Base-by-base conservation (phyloP, 768 basidiomycete genomes). In the Leccinum incarnatum region DNA sequence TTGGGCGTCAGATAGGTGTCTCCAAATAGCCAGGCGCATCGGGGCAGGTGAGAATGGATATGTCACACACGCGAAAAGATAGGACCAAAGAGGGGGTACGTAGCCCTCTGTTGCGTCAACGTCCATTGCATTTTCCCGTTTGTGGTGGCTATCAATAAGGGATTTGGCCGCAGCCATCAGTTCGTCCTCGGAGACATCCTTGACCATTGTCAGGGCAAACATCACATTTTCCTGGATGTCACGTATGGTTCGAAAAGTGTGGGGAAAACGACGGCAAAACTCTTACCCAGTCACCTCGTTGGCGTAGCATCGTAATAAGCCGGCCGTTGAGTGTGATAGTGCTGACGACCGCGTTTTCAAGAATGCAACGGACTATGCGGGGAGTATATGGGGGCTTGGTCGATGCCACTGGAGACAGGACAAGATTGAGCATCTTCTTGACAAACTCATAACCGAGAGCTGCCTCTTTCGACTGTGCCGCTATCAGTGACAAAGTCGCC, bases 251-350 rank as follows among this genome's bases (percentile, higher is more conserved):
- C 14, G 14, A 51, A 3, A 27, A 36, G 14, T 23, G 21, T 15
- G 1, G 32, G 29, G 11, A 19, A 8, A 30, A 15, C 5, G 9
- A 29, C 11, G 25, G 42, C 2, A 42, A 2, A 40, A 51, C 54
- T 65, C 79, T 56, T 66, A 85, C 91, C 91, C 91, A 93, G 65
- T 93, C 91, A 46, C 77, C 75, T 58, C 78, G 79, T 53, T 77
- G 69, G 49, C 78, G 74, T 34, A 93, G 70, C 2, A 77, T 76
- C 9, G 76, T 75, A 37, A 92, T 64, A 17, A 93, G 70, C 3
- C 84, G 85, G 12, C 79, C 81, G 6, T 82, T 74, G 10, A 89
- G 65, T 87, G 91, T 89, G 29, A 75, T 78, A 46, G 81, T 78
- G 56, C 80, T 84, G 14, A 91, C 80, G 2, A 81, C 76, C 4